Base-by-base conservation (phyloP, 2,329 filamentous ascomycete genomes). In the Nothopassalora personata region DNA sequence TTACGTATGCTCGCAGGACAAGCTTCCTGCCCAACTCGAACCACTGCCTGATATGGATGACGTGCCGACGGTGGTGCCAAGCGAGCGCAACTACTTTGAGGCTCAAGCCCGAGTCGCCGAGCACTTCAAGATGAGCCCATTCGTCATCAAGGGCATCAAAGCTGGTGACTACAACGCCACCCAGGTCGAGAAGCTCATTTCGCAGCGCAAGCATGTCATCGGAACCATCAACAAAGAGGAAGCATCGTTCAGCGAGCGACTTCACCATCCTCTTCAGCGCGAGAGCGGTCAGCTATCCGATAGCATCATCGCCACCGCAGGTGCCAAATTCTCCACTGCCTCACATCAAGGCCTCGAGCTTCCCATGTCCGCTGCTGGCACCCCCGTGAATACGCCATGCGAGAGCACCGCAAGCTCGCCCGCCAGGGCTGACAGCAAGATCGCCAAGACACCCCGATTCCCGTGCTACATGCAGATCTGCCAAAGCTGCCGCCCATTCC, bases 1-100 rank as follows among this genome's bases (percentile, higher is more conserved):
- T 23, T 94, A 90, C 72, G 79, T 81, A 60, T 94, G 90, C 72
- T 82, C 80, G 11, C 83, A 89, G 70, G 88, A 91, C 60, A 34
- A 62, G 15, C 58, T 64, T n/a, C 49, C 62, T 9, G 55, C 53
- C 9, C 61, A 61, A 27, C 13, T 57, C 18, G 49, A 60, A 5
- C 43, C 58, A 18, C 47, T 62, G 27, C 51, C 61, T 11, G 57
- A 64, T 11, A 34, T 55, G n/a, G 60, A 62, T 36, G 53, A 36
- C 23, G 47, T 60, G 5, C 60, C 63, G 5, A 18, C 54, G 7
- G n/a, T 55, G 4, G 50, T 62, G 5, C 57, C 63, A 18, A 56
- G 63, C 45, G 56, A 58, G n/a, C 60, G 57, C 57, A 54, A 62
- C 59, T 51, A 61, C 47, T 62, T 69, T 31, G 67, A 67, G 3